Conservation (phyloP, 208 protist genomes). For the Leishmania tarentolae region DNA sequence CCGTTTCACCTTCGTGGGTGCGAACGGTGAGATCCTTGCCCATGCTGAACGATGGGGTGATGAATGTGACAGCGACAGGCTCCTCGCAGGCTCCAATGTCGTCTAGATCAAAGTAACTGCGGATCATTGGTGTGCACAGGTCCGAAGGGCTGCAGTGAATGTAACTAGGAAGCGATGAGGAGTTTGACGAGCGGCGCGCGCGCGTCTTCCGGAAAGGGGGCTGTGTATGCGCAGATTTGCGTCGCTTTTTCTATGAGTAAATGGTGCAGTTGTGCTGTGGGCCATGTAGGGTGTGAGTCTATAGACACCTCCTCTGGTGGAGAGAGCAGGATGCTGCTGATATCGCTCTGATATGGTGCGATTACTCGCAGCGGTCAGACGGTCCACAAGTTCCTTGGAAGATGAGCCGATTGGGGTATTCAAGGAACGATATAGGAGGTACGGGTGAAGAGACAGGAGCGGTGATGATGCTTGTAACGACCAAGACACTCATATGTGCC, state of each 20-base stretch:
- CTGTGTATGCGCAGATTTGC: neutral
- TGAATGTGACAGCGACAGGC: constrained; percentile 59
- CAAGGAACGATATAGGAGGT: neutral
- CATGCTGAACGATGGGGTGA: constrained; percentile 54
- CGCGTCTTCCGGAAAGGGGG: neutral
- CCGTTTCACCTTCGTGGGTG: constrained; percentile 42
- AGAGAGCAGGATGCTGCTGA: neutral
- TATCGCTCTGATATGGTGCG: neutral
- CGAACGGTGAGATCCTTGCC: constrained; percentile 48
- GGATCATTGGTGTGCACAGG: constrained; percentile 46
- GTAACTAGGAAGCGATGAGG: neutral
- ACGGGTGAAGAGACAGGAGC: neutral
- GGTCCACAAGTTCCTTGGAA: constrained; percentile 1
- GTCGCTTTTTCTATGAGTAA: neutral
- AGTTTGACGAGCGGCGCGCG: neutral
- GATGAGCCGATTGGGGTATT: neutral
- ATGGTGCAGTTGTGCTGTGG: neutral
- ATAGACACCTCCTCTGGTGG: neutral
- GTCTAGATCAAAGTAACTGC: constrained; percentile 74
- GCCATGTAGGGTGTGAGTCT: neutral
- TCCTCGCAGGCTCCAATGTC: constrained; percentile 57
- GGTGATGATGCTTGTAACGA: neutral
- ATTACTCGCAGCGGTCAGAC: neutral
- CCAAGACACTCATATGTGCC: neutral
- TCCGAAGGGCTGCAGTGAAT: neutral